These are phyloP conservation scores for Cladophialophora bantiana DNA, from an alignment of 2,329 filamentous ascomycete genomes.

Conservation along the genomic window DNA sequence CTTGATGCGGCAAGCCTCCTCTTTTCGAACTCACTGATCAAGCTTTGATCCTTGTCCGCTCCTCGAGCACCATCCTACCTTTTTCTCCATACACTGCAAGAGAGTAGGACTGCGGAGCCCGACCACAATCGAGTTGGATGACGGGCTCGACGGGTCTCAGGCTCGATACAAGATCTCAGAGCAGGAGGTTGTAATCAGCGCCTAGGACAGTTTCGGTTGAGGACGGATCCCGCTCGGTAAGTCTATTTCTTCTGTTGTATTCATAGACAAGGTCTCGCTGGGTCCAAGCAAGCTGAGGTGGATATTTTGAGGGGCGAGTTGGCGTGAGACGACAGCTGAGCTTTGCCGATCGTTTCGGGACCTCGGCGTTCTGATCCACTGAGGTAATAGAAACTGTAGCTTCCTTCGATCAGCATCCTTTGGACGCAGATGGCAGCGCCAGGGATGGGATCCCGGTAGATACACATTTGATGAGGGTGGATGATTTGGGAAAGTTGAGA, in stretches of 20 bases:
- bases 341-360: background rate
- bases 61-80: background rate
- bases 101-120: background rate
- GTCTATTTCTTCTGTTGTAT: background rate
- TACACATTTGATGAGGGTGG: too few species aligned
- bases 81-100: background rate
- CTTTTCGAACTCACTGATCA: background rate
- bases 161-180: background rate
- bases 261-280: background rate
- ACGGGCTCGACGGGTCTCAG: background rate
- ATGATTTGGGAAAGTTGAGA: too few species aligned
- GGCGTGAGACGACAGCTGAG: conserved; percentile 1
- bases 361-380: background rate
- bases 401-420: background rate
- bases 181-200: background rate
- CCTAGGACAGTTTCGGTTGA: background rate
- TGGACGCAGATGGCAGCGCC: too few species aligned
- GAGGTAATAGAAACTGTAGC: background rate
- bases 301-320: conserved; percentile 2
- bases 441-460: too few species aligned
- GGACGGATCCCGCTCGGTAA: background rate
- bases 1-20: background rate
- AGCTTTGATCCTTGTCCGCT: background rate
- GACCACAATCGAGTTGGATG: background rate
- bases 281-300: conserved; percentile 1